Evolutionary conservation across 306 rosid genomes (phyloP).

Genomic region (Malus fusca): DNA sequence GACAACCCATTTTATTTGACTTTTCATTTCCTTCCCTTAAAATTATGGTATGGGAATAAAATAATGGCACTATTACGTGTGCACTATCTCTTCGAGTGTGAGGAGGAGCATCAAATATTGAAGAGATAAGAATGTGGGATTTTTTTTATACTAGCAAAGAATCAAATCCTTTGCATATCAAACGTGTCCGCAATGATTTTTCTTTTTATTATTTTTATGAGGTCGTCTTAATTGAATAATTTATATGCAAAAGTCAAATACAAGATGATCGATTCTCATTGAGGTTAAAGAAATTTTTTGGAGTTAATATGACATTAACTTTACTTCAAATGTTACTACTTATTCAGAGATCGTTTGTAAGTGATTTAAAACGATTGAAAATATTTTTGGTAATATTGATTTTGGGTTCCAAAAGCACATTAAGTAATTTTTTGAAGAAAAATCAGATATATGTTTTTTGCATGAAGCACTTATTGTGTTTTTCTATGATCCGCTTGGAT

Average conservation of each 20-base stretch:
- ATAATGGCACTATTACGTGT: background rate
- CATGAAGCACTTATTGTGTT: no score
- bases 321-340: no score
- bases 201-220: background rate
- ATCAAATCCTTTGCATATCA: conserved; percentile 25
- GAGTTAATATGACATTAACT: background rate
- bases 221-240: background rate
- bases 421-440: no score
- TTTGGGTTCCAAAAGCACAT: no score
- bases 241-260: conserved; percentile 2
- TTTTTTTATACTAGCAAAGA: background rate
- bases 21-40: background rate
- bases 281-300: background rate
- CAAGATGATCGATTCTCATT: background rate
- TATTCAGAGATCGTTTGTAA: no score
- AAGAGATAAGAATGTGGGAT: background rate
- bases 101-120: background rate
- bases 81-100: background rate
- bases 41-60: background rate
- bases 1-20: background rate
- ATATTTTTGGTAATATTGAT: no score
- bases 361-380: no score
- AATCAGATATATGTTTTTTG: no score
- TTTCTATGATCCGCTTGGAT: no score
- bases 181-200: conserved; percentile 1